These are phyloP conservation scores for Eutrema salsugineum DNA, from an alignment of 441 rosid genomes.

Conservation along the genomic window DNA sequence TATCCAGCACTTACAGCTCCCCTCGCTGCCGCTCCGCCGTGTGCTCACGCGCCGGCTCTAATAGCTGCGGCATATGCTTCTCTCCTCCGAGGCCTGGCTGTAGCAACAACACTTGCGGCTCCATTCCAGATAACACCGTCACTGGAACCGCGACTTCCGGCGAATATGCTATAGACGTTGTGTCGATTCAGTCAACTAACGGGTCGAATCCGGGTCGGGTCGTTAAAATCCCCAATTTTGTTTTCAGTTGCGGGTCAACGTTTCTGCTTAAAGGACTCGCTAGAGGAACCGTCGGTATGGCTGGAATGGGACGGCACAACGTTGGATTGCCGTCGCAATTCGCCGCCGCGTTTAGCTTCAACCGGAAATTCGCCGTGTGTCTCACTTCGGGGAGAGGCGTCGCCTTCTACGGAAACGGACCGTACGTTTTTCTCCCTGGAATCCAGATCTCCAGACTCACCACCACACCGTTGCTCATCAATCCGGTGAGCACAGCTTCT, in stretches of 20 bases:
- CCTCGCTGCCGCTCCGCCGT: conserved; percentile 24
- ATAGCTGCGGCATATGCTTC: conserved; percentile 12
- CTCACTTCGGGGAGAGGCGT: not conserved
- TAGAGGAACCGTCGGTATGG: conserved; percentile 28
- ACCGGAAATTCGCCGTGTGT: conserved; percentile 30
- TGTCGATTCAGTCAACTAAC: conserved; percentile 20
- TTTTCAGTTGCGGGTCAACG: conserved; percentile 20
- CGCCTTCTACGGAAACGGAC: conserved; percentile 57
- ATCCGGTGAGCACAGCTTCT: conserved; percentile 61
- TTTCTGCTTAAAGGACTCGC: conserved; percentile 28
- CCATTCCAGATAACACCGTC: conserved; percentile 21
- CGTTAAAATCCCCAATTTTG: not conserved
- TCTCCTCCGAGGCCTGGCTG: conserved; percentile 41
- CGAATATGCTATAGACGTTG: conserved; percentile 13
- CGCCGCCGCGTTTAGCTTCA: conserved; percentile 33
- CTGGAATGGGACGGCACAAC: conserved; percentile 27
- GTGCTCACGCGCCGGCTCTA: conserved; percentile 18
- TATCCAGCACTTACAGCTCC: conserved; percentile 55
- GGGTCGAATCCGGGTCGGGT: conserved; percentile 16
- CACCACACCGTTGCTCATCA: conserved; percentile 54
- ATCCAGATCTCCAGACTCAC: conserved; percentile 37
- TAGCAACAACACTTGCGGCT: conserved; percentile 47
- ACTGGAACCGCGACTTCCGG: not conserved
- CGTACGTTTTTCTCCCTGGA: conserved; percentile 54
- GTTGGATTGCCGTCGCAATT: conserved; percentile 28